Evolutionary conservation across 305 asterid genomes (phyloP), one percentile per base, ranked within the genome.

Genomic region (Rubia balearica): DNA sequence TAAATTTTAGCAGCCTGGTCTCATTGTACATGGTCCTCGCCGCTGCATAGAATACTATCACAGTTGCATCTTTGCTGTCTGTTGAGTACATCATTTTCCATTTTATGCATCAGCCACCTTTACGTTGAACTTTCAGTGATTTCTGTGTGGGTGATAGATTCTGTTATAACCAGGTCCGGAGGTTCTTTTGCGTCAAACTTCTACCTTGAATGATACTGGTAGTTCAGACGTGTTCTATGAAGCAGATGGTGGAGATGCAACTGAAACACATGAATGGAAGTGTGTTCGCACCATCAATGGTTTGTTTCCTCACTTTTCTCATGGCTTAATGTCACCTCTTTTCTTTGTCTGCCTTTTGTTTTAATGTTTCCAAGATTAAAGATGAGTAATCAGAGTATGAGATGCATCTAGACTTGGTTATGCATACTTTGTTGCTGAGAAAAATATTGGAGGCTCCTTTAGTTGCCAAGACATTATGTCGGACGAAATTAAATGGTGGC

Each of bases 231-330:
- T 81, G 65, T 84, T 70, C 82, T 85, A 75, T 75, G 97, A 90
- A 70, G 90, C 90, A 74, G 90, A 84, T 78, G 86, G 88, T 68
- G 95, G 90, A 22, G 98, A 95, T 84, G 90, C 75, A 63, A 78
- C 90, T 66, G 97, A 95, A 77, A 96, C 85, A 70, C 90, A 89
- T 83, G 89, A 90, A 78, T 95, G 98, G 99, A 92, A 85, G 85
- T 95, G 99, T 71, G 87, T 95, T 64, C 96, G 95, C 69, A 92
- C 96, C 30, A 68, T 85, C 73, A 88, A 87, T 73, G 99, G 99
- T 92, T 84, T 69, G 70, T 74, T 61, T 70, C 30, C 51, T 71
- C 69, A 49, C 30, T 67, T 68, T 24, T n/a, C 4, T 59, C 68
- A 36, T 21, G 30, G 45, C 8, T 24, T 45, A 13, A 10, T 36